Base-by-base conservation (phyloP, 2,329 filamentous ascomycete species). In the Aspergillus texensis region DNA sequence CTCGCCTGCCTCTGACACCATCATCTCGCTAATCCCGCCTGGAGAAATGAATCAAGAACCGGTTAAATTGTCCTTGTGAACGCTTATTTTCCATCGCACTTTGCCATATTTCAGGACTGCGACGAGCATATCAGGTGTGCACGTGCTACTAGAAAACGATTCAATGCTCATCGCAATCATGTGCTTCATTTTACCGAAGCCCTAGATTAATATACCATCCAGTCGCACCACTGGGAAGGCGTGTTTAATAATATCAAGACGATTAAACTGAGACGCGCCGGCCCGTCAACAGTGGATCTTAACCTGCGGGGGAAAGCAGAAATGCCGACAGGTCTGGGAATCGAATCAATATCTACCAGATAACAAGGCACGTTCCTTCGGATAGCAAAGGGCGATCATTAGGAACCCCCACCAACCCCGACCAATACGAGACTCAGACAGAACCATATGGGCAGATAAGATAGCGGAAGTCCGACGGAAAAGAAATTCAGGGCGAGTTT, bases 31-130 rank as follows among this genome's bases (percentile, higher is more conserved):
- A 10, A 9, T 41, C 39, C 14, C 0, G 1, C 39, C 36, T 9
- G n/a, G 16, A n/a, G 16, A n/a, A 41, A 9, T 3, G 16, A 41
- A 41, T 3, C 1, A n/a, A 6, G 34, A 41, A n/a, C 3, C 39
- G 19, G 8, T 9, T 41, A 10, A 9, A 9, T 1, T n/a, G 6
- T 0, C 16, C 0, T 3, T 41, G 1, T 9, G 1, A 41, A 10
- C 39, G 1, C 0, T n/a, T 41, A 1, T 3, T n/a, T 19, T 41
- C 16, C 16, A n/a, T 10, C 0, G 39, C 1, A 4, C 1, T n/a
- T 19, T 0, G 3, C 16, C 1, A 4, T 10, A 41, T 41, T 10
- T n/a, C 3, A 10, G 9, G 1, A 41, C 8, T 2, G 3, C 1
- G n/a, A 6, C 8, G 3, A 4, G 0, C 39, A 10, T n/a, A 41